These are phyloP conservation scores for Rhizopogon roseolus DNA, from an alignment of 768 basidiomycete genomes.

Conservation along the genomic window DNA sequence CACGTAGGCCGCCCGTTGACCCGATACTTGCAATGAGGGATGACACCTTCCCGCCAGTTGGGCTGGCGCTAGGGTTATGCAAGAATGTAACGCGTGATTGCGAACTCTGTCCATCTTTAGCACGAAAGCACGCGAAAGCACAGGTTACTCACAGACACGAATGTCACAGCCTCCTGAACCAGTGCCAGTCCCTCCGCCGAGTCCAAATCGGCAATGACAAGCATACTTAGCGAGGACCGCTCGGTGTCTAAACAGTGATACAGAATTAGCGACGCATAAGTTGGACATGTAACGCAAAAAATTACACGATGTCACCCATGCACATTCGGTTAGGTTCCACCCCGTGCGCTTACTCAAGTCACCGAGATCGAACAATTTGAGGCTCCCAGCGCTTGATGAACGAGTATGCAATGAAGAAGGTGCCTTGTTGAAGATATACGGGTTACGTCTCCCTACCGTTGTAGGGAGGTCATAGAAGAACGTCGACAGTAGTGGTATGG, in stretches of 20 bases:
- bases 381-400: constrained; percentile 43
- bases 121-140: neutral
- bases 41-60: neutral
- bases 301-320: constrained; percentile 67
- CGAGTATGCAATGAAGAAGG: constrained; percentile 43
- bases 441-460: constrained; percentile 66
- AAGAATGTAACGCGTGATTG: constrained; percentile 68
- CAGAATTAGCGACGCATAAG: neutral
- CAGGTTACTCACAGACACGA: constrained; percentile 27
- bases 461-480: constrained; percentile 92
- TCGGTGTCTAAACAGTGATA: constrained; percentile 7
- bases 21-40: neutral
- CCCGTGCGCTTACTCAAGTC: neutral
- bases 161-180: constrained; percentile 58
- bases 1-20: constrained; percentile 24
- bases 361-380: constrained; percentile 31
- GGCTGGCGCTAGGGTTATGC: constrained; percentile 51
- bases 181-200: constrained; percentile 51
- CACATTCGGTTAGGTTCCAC: constrained; percentile 11
- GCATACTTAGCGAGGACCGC: constrained; percentile 39
- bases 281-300: constrained; percentile 6
- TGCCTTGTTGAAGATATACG: constrained; percentile 57
- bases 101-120: constrained; percentile 34
- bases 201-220: constrained; percentile 78
- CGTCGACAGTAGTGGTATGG: constrained; percentile 46